These are phyloP conservation scores for Rugonectria rugulosa DNA, from an alignment of 2,329 filamentous ascomycete genomes.

Conservation along the genomic window DNA sequence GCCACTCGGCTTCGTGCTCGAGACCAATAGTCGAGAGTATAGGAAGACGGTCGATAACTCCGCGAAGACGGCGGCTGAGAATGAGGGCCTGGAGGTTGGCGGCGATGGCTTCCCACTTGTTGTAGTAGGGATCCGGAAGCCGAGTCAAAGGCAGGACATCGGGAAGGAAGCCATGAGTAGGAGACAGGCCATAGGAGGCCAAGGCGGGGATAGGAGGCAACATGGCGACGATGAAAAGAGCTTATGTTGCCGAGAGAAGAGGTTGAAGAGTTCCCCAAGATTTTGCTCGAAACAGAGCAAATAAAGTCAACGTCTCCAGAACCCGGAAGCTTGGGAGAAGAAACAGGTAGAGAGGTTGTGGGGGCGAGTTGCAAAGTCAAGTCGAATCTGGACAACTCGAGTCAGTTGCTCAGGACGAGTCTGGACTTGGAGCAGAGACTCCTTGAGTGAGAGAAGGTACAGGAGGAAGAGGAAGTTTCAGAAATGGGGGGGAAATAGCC, in stretches of 20 bases:
- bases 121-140: conserved; percentile 90
- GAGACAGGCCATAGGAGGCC: conserved; percentile 81
- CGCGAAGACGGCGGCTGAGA: conserved; percentile 82
- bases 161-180: conserved; percentile 86
- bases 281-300: neutral
- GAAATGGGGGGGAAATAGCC: neutral
- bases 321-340: conserved; percentile 27
- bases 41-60: conserved; percentile 81
- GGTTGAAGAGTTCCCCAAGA: neutral
- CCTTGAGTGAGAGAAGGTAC: too few species aligned
- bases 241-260: neutral
- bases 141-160: conserved; percentile 78
- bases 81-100: conserved; percentile 88
- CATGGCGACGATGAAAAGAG: conserved; percentile 47
- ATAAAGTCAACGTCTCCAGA: conserved; percentile 6
- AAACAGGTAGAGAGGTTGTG: conserved; percentile 28
- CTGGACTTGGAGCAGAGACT: conserved; percentile 17
- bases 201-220: conserved; percentile 68
- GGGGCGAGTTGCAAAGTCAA: conserved; percentile 30
- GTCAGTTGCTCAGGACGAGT: neutral
- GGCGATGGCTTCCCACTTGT: conserved; percentile 89
- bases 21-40: conserved; percentile 84
- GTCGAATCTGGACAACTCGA: conserved; percentile 14
- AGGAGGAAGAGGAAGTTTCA: neutral
- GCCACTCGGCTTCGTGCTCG: conserved; percentile 87